Evolutionary conservation across 2,329 filamentous ascomycete species (phyloP).

Genomic region (Alternaria sp.): DNA sequence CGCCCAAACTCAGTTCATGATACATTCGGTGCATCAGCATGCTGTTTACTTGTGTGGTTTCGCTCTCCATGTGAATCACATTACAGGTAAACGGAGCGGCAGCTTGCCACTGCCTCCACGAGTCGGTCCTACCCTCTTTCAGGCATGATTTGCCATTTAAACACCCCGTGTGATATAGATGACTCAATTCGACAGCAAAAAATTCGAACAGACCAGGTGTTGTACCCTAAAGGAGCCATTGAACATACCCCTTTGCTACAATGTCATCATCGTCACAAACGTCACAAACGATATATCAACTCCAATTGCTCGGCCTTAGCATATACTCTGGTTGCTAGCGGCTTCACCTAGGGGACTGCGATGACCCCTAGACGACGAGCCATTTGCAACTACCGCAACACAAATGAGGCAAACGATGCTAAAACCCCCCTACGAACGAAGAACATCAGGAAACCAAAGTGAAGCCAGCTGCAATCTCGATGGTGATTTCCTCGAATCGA

Average conservation of each 20-base stretch:
- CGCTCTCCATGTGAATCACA: slow-evolving; percentile 42
- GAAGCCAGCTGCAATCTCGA: background rate
- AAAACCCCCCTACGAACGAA: no score
- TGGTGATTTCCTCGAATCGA: background rate
- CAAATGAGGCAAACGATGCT: no score
- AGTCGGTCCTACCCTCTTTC: background rate
- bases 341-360: no score
- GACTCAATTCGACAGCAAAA: background rate
- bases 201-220: background rate
- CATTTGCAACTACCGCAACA: no score
- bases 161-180: background rate
- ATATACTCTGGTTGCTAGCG: no score
- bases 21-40: slow-evolving; percentile 27
- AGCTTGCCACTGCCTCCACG: slow-evolving; percentile 17
- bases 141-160: background rate
- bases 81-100: slow-evolving; percentile 35
- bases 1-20: slow-evolving; percentile 23
- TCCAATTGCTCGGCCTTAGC: no score
- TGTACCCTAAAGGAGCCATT: background rate
- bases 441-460: no score
- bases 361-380: no score
- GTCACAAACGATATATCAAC: no score
- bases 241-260: background rate
- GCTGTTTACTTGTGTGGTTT: slow-evolving; percentile 26
- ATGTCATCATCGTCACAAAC: background rate